Base-by-base conservation (phyloP, 768 basidiomycete species). In the Myochromella boudieri region DNA sequence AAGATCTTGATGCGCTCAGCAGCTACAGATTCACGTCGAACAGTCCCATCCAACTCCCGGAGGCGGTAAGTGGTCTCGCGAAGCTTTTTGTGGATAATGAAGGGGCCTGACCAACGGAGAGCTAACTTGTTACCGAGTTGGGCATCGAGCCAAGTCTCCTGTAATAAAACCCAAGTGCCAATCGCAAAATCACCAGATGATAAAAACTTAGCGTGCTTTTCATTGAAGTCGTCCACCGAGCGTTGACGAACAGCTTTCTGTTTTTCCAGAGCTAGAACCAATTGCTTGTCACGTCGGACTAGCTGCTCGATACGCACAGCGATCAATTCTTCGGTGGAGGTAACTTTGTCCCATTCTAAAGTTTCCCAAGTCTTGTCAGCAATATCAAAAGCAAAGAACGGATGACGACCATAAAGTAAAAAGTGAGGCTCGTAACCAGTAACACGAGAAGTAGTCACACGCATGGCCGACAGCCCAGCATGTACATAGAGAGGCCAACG, bases 381-480 rank as follows among this genome's bases (percentile, higher is more conserved):
- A 0, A 67, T 21, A 28, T 68, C 60, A 32, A 64, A 65, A 0
- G 62, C 50, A 12, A 69, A 58, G 0, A 70, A 37, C 8, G 37
- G 46, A 17, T 39, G 29, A 0, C 37, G 18, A 0, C 68, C 61
- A 37, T 69, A 63, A 0, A 62, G 33, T 5, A 70, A 48, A 26
- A 53, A 67, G 33, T 60, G 68, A 0, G 65, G 65, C 0, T 60
- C 46, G 39, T 52, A 64, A 61, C 17, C n/a, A n/a, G 67, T 69
- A 11, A 58, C 40, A 0, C 60, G 20, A 6, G 43, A 52, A 1
- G 54, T 48, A 0, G 61, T 66, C 25, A 53, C 51, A 0, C 60
- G 54, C 6, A 64, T 60, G 0, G 68, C 57, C 31, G 62, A 56
- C 0, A 69, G 43, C 0, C 48, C 61, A 0, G 59, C 48, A 4